A percentile compares a stretch with the other conserved stretches of the same genome.
Conservation (phyloP, 129 eudicot species). For the Saposhnikovia divaricata region DNA sequence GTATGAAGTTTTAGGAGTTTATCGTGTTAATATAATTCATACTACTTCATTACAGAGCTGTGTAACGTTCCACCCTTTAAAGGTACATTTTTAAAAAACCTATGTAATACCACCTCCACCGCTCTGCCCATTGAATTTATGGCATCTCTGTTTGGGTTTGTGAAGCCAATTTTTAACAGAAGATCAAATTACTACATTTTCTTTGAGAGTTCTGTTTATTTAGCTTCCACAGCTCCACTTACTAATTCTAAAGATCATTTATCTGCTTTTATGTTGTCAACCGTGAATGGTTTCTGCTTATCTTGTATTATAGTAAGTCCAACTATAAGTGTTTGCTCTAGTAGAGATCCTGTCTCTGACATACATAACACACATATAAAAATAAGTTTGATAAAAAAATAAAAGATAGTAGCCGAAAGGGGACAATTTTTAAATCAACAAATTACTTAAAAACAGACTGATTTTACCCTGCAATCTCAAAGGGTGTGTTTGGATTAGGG, state of each 20-base stretch:
- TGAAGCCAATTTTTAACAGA: background rate
- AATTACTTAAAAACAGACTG: background rate
- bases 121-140: background rate
- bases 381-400: background rate
- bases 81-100: background rate
- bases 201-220: background rate
- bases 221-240: background rate
- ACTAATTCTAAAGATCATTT: too few species aligned
- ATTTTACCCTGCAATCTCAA: background rate
- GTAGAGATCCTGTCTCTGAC: background rate
- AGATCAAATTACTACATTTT: background rate
- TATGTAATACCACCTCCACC: background rate
- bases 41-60: background rate
- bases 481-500: background rate
- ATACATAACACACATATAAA: background rate
- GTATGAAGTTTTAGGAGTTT: background rate
- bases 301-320: background rate
- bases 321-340: background rate
- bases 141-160: background rate
- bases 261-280: background rate
- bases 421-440: background rate
- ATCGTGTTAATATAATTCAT: background rate
- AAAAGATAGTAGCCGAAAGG: too few species aligned
- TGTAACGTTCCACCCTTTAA: background rate
- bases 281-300: background rate